Conservation (phyloP, 2,329 filamentous ascomycete species). For the Penicillium oxalicum region DNA sequence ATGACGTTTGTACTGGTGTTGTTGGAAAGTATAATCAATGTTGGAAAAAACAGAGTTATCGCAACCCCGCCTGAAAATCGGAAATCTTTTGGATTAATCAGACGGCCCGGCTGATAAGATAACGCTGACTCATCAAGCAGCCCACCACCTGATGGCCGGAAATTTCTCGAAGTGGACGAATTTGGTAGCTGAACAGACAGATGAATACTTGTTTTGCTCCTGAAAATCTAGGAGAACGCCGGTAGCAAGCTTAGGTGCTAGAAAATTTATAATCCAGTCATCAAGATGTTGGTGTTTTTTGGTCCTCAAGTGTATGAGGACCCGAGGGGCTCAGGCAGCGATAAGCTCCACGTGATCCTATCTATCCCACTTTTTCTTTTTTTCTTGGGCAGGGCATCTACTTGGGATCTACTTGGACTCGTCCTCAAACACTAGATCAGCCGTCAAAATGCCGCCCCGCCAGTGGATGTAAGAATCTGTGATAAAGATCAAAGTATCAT, state of each 20-base stretch:
- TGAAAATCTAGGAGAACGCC: no score
- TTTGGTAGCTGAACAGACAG: not conserved
- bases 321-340: conserved; percentile 21
- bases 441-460: conserved; percentile 61
- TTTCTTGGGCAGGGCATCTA: conserved; percentile 4
- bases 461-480: conserved; percentile 63
- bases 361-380: conserved; percentile 26
- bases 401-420: no score
- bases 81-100: conserved; percentile 24
- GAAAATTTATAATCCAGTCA: no score
- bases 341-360: conserved; percentile 29
- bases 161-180: not conserved
- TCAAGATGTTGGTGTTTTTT: not conserved
- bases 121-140: conserved; percentile 19
- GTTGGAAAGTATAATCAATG: conserved; percentile 5
- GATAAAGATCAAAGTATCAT: accelerated
- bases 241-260: no score
- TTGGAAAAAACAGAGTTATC: conserved; percentile 11
- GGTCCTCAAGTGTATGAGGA: conserved; percentile 12
- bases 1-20: conserved; percentile 22
- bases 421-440: conserved; percentile 3
- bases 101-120: conserved; percentile 25
- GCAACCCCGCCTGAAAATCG: conserved; percentile 24
- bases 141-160: not conserved
- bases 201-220: not conserved